A percentile compares a stretch with the other conserved stretches of the same genome.
phyloP scores from a whole-genome alignment of 805 yeast species.

The Lachancea mirantina region DNA sequence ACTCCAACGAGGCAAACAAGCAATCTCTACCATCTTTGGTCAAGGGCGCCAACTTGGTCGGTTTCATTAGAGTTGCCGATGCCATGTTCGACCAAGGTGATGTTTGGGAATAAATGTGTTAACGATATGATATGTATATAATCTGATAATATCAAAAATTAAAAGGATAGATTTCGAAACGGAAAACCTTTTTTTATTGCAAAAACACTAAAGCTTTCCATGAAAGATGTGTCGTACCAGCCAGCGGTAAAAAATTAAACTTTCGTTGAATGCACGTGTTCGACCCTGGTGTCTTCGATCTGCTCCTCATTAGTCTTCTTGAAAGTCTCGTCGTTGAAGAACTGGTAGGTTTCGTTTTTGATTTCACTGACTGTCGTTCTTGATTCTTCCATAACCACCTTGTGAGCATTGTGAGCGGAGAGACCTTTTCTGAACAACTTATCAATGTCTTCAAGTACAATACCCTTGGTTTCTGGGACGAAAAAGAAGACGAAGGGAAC shows the following conservation, averaged over 20 bases:
- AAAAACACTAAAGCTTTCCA: no score
- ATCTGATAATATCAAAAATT: no score
- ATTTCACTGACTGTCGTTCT: constrained; percentile 2
- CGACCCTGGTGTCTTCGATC: constrained; percentile 6
- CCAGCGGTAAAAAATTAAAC: neutral
- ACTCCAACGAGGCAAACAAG: constrained; percentile 60
- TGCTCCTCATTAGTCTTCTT: constrained; percentile 5
- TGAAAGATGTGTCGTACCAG: neutral
- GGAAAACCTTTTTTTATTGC: no score
- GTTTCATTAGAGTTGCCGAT: constrained; percentile 96
- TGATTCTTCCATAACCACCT: constrained; percentile 4
- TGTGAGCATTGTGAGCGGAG: constrained; percentile 7
- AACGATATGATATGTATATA: no score
- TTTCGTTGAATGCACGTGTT: neutral
- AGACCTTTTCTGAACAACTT: constrained; percentile 5
- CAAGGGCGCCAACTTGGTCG: constrained; percentile 98
- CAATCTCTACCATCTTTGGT: constrained; percentile 85
- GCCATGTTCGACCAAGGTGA: constrained; percentile 99
- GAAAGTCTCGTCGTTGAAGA: constrained; percentile 2
- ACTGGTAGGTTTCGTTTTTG: neutral
- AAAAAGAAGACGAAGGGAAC: constrained; percentile 47
- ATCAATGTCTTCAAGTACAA: constrained; percentile 56
- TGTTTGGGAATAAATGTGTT: constrained; percentile 29
- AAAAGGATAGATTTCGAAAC: no score
- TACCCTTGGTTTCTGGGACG: constrained; percentile 72